A percentile compares a stretch with the other conserved stretches of the same genome.
These are phyloP conservation scores for Encephalitozoon cuniculi DNA, from an alignment of 371 early-diverging fungal genomes.

Conservation along the genomic window DNA sequence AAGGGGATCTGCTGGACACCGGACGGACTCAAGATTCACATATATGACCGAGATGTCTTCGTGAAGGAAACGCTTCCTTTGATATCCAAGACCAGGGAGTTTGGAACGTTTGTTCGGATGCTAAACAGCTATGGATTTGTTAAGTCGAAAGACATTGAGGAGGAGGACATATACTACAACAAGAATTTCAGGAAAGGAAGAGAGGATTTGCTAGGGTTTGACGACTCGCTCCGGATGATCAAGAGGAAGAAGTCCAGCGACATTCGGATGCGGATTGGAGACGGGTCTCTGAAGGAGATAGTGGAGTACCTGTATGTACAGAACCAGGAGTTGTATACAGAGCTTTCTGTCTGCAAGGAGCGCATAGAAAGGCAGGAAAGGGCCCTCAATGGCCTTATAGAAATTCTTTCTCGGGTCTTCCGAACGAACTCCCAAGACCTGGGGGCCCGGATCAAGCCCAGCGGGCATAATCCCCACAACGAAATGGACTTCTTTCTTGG, in stretches of 20 bases:
- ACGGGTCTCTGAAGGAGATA: constrained; percentile 24
- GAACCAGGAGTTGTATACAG: constrained; percentile 46
- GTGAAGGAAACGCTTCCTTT: constrained; percentile 44
- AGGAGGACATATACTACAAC: constrained; percentile 57
- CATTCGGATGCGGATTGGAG: constrained; percentile 9
- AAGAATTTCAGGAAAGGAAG: constrained; percentile 43
- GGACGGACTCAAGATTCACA: constrained; percentile 51
- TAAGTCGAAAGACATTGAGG: constrained; percentile 51
- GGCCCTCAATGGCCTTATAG: constrained; percentile 56
- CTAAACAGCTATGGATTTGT: constrained; percentile 61
- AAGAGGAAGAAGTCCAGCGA: not conserved
- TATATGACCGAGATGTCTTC: constrained; percentile 57
- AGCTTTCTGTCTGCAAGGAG: constrained; percentile 51
- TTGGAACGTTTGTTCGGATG: constrained; percentile 58
- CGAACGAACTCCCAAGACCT: not conserved
- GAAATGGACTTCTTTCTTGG: constrained; percentile 1
- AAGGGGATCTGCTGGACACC: constrained; percentile 54
- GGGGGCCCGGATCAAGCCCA: not conserved
- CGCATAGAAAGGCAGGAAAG: constrained; percentile 57
- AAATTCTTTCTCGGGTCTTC: constrained; percentile 56
- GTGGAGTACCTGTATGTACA: constrained; percentile 39
- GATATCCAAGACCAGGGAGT: constrained; percentile 60
- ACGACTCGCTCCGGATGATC: constrained; percentile 11
- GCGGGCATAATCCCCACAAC: not conserved
- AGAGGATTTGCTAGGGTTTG: constrained; percentile 28